Evolutionary conservation across 2,329 filamentous ascomycete genomes (phyloP).

Genomic region (Mycosphaerella sp.): DNA sequence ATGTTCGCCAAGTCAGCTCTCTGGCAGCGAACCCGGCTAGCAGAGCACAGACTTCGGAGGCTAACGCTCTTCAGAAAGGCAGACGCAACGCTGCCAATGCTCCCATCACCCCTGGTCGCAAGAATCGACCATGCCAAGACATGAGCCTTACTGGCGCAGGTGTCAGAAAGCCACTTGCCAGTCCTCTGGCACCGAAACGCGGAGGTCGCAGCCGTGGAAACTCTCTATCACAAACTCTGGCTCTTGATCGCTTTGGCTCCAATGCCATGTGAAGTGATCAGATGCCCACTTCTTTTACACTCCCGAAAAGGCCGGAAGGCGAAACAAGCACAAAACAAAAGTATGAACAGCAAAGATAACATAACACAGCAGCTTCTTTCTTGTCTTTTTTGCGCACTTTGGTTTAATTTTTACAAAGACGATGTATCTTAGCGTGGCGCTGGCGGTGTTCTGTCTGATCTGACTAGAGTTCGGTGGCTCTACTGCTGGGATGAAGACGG

Average conservation of each 20-base stretch:
- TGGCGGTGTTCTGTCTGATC: slow-evolving; percentile 18
- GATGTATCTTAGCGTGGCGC: slow-evolving; percentile 20
- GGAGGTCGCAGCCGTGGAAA: slow-evolving; percentile 21
- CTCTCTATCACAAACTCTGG: slow-evolving; percentile 21
- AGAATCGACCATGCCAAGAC: slow-evolving; percentile 34
- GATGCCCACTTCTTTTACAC: too few species aligned
- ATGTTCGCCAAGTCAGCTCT: slow-evolving; percentile 45
- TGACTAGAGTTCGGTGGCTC: slow-evolving; percentile 7
- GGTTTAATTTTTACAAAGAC: neutral
- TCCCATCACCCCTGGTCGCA: slow-evolving; percentile 62
- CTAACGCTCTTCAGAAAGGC: slow-evolving; percentile 57
- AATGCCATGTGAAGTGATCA: neutral
- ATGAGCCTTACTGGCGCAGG: slow-evolving; percentile 25
- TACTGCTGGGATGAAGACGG: slow-evolving; percentile 14
- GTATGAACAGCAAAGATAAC: neutral
- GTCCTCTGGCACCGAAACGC: slow-evolving; percentile 20
- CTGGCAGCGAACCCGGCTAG: slow-evolving; percentile 56
- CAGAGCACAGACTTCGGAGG: slow-evolving; percentile 58
- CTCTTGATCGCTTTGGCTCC: slow-evolving; percentile 17
- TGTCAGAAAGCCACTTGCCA: slow-evolving; percentile 25
- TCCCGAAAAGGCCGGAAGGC: neutral
- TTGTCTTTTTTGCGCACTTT: slow-evolving; percentile 4
- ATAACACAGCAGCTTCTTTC: slow-evolving; percentile 5
- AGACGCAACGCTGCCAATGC: slow-evolving; percentile 60
- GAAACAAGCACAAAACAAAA: slow-evolving; percentile 6